phyloP scores from a whole-genome alignment of 1,139 yeast genomes.

The Pichia sp. region DNA sequence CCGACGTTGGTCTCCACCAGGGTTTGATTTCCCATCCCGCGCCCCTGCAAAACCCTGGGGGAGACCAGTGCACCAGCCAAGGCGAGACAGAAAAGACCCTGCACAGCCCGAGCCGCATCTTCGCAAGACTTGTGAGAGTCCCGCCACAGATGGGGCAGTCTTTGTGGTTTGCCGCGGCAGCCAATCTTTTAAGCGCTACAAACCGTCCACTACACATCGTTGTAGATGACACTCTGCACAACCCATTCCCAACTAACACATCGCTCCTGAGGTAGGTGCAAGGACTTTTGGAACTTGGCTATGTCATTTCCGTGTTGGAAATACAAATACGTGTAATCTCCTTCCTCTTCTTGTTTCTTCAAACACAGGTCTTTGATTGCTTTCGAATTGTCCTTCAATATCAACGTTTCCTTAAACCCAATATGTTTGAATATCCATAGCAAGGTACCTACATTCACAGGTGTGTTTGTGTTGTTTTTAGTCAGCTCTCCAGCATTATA shows the following conservation, averaged over 20 bases:
- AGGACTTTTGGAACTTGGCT: background rate
- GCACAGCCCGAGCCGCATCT: too few species aligned
- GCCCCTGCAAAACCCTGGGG: too few species aligned
- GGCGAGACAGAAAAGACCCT: too few species aligned
- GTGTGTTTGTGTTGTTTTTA: background rate
- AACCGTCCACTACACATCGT: background rate
- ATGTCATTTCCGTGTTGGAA: slow-evolving; percentile 4
- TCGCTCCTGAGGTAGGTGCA: background rate
- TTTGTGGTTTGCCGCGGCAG: too few species aligned
- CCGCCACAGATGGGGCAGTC: too few species aligned
- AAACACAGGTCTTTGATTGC: background rate
- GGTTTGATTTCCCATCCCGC: too few species aligned
- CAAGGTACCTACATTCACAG: slow-evolving; percentile 5
- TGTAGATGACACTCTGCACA: slow-evolving; percentile 54
- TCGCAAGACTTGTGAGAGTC: too few species aligned
- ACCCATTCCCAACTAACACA: slow-evolving; percentile 64
- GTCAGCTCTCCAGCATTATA: background rate
- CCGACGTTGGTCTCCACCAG: too few species aligned
- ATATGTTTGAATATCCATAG: slow-evolving; percentile 10
- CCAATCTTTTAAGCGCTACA: background rate
- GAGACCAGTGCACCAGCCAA: too few species aligned
- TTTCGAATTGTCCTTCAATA: background rate
- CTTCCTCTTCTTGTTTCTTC: background rate
- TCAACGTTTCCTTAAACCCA: slow-evolving; percentile 2
- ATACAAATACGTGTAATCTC: background rate